Evolutionary conservation across 2,329 filamentous ascomycete species (phyloP).

Genomic region (Fusarium hostae): DNA sequence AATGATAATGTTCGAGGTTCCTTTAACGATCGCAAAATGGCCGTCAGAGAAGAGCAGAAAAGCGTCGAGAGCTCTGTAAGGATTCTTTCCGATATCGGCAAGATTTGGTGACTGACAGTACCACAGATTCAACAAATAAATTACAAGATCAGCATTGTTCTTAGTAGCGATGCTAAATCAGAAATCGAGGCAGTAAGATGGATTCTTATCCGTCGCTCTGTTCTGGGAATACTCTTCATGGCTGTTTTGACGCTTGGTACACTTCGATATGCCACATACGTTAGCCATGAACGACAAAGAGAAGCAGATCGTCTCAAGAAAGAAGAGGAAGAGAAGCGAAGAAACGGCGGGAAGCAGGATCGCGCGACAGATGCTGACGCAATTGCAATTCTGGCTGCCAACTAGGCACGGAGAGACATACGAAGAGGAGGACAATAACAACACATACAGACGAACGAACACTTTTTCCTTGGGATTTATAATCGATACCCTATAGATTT

Average conservation of each 20-base stretch:
- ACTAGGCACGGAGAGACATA: slow-evolving; percentile 48
- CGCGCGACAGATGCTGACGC: slow-evolving; percentile 61
- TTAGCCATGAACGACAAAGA: slow-evolving; percentile 61
- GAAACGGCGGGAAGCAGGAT: slow-evolving; percentile 59
- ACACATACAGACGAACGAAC: slow-evolving; percentile 20
- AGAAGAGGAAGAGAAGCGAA: slow-evolving; percentile 56
- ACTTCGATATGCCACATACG: slow-evolving; percentile 69
- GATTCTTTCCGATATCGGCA: slow-evolving; percentile 22
- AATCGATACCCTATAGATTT: slow-evolving; percentile 46
- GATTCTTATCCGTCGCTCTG: slow-evolving; percentile 76
- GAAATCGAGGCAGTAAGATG: slow-evolving; percentile 92
- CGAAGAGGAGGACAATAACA: neutral
- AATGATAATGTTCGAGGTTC: slow-evolving; percentile 94
- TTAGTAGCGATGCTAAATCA: slow-evolving; percentile 90
- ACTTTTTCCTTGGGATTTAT: slow-evolving; percentile 34
- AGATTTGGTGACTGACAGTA: slow-evolving; percentile 16
- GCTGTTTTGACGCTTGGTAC: slow-evolving; percentile 69
- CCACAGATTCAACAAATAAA: slow-evolving; percentile 87
- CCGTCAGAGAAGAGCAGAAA: slow-evolving; percentile 87
- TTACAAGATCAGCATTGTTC: slow-evolving; percentile 91
- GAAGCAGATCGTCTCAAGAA: slow-evolving; percentile 57
- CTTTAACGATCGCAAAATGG: slow-evolving; percentile 97
- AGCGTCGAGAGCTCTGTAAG: slow-evolving; percentile 81
- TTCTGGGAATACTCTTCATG: slow-evolving; percentile 74
- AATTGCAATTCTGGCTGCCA: slow-evolving; percentile 68